Percentiles rank a stretch among this genome's conserved stretches.
phyloP scores from a whole-genome alignment of 495 filamentous ascomycete species.

The Penicillium simplicissimum region DNA sequence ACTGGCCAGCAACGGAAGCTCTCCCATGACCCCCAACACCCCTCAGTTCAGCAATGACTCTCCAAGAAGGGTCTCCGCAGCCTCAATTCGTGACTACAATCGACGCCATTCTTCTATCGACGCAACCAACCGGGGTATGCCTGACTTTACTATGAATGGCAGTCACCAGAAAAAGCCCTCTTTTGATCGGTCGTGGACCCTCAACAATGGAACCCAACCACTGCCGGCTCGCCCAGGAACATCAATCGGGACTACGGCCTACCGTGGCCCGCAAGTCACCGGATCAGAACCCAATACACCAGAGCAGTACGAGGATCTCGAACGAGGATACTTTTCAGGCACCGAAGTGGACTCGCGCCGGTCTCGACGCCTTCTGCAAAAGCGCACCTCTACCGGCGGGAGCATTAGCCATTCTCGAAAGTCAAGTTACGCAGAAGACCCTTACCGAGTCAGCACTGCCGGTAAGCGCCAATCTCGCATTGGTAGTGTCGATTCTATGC shows the following conservation, averaged over 20 bases:
- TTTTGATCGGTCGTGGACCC: slow-evolving; percentile 88
- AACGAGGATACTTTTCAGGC: slow-evolving; percentile 93
- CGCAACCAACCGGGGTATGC: slow-evolving; percentile 42
- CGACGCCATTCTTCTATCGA: slow-evolving; percentile 87
- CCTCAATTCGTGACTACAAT: slow-evolving; percentile 79
- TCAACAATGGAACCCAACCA: slow-evolving; percentile 52
- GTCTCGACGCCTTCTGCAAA: slow-evolving; percentile 75
- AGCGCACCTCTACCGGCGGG: slow-evolving; percentile 60
- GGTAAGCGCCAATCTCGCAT: slow-evolving; percentile 75
- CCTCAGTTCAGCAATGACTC: slow-evolving; percentile 53
- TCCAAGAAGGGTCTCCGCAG: slow-evolving; percentile 68
- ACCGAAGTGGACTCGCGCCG: slow-evolving; percentile 74
- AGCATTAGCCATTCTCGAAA: slow-evolving; percentile 59
- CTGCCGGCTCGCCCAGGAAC: slow-evolving; percentile 39
- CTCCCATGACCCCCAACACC: slow-evolving; percentile 35
- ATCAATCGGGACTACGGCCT: slow-evolving; percentile 32
- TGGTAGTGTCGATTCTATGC: slow-evolving; percentile 66
- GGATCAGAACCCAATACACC: slow-evolving; percentile 35
- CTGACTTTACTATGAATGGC: slow-evolving; percentile 26
- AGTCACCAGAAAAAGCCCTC: slow-evolving; percentile 80
- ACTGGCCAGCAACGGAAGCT: slow-evolving; percentile 36
- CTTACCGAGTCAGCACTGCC: slow-evolving; percentile 47
- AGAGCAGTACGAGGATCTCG: slow-evolving; percentile 58
- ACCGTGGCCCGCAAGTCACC: slow-evolving; percentile 25
- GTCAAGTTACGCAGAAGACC: slow-evolving; percentile 73